Evolutionary conservation across 352 stramenopile genomes (phyloP).

Genomic region (Blastocystis sp.): DNA sequence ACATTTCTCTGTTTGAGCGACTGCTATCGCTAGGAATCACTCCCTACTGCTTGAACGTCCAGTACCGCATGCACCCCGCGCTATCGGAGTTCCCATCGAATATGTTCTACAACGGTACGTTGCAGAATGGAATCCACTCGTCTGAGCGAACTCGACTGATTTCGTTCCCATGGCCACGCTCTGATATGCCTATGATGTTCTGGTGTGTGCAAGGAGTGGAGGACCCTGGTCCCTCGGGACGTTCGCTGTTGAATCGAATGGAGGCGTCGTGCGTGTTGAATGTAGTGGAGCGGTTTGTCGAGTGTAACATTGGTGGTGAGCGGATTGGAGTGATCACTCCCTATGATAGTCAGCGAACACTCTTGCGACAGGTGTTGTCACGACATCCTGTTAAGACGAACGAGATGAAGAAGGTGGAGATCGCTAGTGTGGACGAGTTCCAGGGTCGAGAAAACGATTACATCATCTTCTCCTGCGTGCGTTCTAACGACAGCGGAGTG

Average conservation of each 20-base stretch:
- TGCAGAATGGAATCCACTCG: constrained; percentile 94
- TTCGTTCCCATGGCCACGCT: constrained; percentile 92
- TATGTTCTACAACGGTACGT: constrained; percentile 96
- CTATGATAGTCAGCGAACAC: constrained; percentile 93
- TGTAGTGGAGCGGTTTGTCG: constrained; percentile 91
- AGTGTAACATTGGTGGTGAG: constrained; percentile 77
- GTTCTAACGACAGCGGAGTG: constrained; percentile 95
- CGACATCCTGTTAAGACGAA: constrained; percentile 75
- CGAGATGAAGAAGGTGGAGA: constrained; percentile 94
- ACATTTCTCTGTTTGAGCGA: constrained; percentile 93
- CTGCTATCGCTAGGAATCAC: constrained; percentile 86
- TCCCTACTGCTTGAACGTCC: constrained; percentile 90
- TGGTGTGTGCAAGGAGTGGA: constrained; percentile 89
- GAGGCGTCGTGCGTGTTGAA: constrained; percentile 96
- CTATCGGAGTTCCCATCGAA: constrained; percentile 97
- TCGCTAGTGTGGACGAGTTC: constrained; percentile 96
- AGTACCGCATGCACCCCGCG: constrained; percentile 98
- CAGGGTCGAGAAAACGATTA: constrained; percentile 98
- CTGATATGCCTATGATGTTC: constrained; percentile 93
- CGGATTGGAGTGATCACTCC: constrained; percentile 94
- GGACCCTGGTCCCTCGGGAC: constrained; percentile 92
- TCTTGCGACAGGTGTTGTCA: constrained; percentile 93
- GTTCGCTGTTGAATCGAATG: constrained; percentile 94
- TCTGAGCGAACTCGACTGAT: constrained; percentile 77
- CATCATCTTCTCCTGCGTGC: constrained; percentile 93